These are phyloP conservation scores for Boletellus deceptivus DNA, from an alignment of 1,284 basidiomycete genomes.

Conservation along the genomic window DNA sequence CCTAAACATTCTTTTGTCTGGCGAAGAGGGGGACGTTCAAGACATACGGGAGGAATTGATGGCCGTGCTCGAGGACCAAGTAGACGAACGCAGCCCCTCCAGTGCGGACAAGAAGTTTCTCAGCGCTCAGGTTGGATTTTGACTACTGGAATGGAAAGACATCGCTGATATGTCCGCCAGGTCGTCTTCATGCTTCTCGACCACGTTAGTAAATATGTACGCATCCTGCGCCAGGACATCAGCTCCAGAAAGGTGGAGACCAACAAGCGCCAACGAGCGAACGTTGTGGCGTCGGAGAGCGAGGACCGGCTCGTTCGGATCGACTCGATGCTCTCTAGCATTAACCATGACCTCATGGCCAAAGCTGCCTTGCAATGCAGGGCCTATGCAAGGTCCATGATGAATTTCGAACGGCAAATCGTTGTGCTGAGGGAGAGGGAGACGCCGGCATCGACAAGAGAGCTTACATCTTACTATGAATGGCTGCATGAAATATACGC, in stretches of 20 bases:
- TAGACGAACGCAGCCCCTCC: slow-evolving; percentile 57
- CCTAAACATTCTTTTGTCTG: slow-evolving; percentile 82
- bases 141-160: not conserved
- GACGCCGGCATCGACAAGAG: slow-evolving; percentile 40
- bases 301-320: slow-evolving; percentile 66
- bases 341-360: slow-evolving; percentile 89
- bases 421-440: slow-evolving; percentile 47
- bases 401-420: slow-evolving; percentile 91
- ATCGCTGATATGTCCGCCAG: slow-evolving; percentile 39
- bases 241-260: slow-evolving; percentile 47
- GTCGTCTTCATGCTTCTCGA: slow-evolving; percentile 94
- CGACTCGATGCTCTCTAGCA: slow-evolving; percentile 78
- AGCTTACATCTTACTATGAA: slow-evolving; percentile 84
- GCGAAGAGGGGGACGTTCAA: slow-evolving; percentile 57
- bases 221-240: slow-evolving; percentile 61
- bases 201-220: slow-evolving; percentile 91
- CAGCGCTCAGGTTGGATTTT: slow-evolving; percentile 76
- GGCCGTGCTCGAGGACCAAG: slow-evolving; percentile 86
- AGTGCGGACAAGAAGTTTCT: slow-evolving; percentile 77
- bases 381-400: slow-evolving; percentile 90
- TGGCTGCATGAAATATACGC: slow-evolving; percentile 95
- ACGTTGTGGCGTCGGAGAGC: slow-evolving; percentile 35
- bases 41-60: slow-evolving; percentile 78
- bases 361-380: slow-evolving; percentile 93
- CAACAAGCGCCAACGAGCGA: slow-evolving; percentile 46